Base-by-base conservation (phyloP, 179 eudicot genomes). In the Spergularia azorica region DNA sequence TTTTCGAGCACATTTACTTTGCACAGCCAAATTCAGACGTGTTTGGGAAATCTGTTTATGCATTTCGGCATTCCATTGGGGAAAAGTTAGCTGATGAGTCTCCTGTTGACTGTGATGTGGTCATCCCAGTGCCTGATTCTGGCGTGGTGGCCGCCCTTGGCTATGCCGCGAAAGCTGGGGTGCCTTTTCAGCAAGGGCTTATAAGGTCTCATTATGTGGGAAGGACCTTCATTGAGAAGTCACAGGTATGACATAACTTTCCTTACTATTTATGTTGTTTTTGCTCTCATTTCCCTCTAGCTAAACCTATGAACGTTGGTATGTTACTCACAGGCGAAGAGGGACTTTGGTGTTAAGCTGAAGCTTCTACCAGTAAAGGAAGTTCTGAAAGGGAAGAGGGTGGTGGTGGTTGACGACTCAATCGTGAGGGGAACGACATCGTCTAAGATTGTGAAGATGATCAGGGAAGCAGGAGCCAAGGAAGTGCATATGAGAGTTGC, bases 71-170 rank as follows among this genome's bases (percentile, higher is more conserved):
- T 4, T 73, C 58, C 14, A 90, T 91, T 59, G 97, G 98, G 0
- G 90, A 87, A 76, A 88, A 88, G 14, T 78, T 94, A 12, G 98
- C 98, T 0, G 83, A 77, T 0, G 91, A 84, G 72, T 68, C 91
- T 0, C 97, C 93, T 0, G 95, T 84, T 5, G 97, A 94, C 8
- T 90, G 95, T 67, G 98, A 92, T 81, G 92, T 94, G 11, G 93
- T 94, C 32, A 94, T 94, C 7, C 90, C 95, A 6, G 97, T 93
- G 60, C 98, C 97, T 4, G 98, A 93, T 74, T 91, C 97, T 0
- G 97, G 98, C 10, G 93, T 92, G 2, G 93, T 94, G 6, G 95
- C 98, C 36, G 98, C 97, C 0, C 83, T 92, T 54, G 97, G 98
- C 5, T 94, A 94, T 76, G 97, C 98, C 0, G 87, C 70, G 3